Conservation (phyloP, 331 rosid genomes). For the Quercus phellos region DNA sequence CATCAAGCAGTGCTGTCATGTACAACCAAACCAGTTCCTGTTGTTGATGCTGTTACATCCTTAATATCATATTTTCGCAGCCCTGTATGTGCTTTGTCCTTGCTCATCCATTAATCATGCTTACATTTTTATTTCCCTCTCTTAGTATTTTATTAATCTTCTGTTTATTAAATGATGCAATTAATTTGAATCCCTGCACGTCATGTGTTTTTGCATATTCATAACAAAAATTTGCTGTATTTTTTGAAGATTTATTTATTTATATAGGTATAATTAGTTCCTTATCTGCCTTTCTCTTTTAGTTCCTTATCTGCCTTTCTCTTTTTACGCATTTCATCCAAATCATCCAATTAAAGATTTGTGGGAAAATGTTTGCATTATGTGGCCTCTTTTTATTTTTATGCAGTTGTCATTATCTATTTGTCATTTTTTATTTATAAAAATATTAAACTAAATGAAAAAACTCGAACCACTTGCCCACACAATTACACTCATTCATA, state of each 20-base stretch:
- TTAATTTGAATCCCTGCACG: background rate
- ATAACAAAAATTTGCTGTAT: background rate
- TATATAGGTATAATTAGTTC: background rate
- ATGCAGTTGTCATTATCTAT: too few relatives aligned
- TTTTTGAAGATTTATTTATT: background rate
- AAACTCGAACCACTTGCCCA: too few relatives aligned
- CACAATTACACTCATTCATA: too few relatives aligned
- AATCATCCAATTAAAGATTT: background rate
- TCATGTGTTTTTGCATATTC: slow-evolving; percentile 12
- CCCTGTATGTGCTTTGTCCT: slow-evolving; percentile 56
- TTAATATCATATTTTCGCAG: slow-evolving; percentile 64
- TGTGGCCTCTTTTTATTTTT: too few relatives aligned
- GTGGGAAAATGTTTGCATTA: background rate
- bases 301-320: background rate
- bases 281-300: background rate
- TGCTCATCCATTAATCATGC: slow-evolving; percentile 10
- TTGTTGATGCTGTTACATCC: slow-evolving; percentile 61
- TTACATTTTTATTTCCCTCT: slow-evolving; percentile 5
- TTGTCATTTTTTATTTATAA: too few relatives aligned
- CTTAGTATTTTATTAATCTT: slow-evolving; percentile 1
- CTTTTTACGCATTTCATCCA: background rate
- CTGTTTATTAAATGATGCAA: background rate
- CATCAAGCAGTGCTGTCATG: slow-evolving; percentile 73
- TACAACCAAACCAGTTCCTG: slow-evolving; percentile 58
- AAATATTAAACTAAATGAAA: too few relatives aligned